Evolutionary conservation across 495 filamentous ascomycete species (phyloP), one percentile per base, ranked within the genome.

Genomic region (Penicillium malachiteum): DNA sequence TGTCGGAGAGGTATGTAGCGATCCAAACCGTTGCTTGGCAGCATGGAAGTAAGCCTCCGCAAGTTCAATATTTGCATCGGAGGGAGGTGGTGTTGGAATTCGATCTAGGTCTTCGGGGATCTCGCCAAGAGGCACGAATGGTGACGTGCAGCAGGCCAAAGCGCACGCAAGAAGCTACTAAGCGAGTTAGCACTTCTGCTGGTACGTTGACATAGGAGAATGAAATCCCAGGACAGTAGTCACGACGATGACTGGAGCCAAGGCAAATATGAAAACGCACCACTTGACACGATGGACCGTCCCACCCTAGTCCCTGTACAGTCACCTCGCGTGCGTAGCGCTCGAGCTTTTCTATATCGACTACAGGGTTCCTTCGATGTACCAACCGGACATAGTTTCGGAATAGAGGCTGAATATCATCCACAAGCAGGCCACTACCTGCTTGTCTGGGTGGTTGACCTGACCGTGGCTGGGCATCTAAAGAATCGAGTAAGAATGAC

Each of bases 241-340:
- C 21, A 26, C 4, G 21, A 26, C 21, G 21, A 26, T 26, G 21
- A 26, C 21, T 26, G 4, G 21, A 26, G 21, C 21, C 21, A 26
- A 26, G 21, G 21, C 21, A 26, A 26, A 35, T 26, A 1, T n/a
- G 10, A n/a, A 34, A 37, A 57, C 65, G 35, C 45, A 68, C 65
- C 60, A 68, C 65, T 58, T 61, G 65, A 48, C 65, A 68, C 11
- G 65, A 66, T 32, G 50, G 63, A 3, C 60, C 63, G 32, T 68
- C 63, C 65, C 63, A 68, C 44, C 60, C 57, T 32, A 66, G 42
- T 13, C 65, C 65, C 26, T 66, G 65, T 17, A 61, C 38, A 1
- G 60, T 64, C 30, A 68, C 60, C 30, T 68, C 63, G 26, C 56
- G 51, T 5, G 63, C 65, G 54, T 68, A 68, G 1, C 55, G 57